Evolutionary conservation across 192 early-diverging fungal species (phyloP).

Genomic region (Helicostylum pulchrum): DNA sequence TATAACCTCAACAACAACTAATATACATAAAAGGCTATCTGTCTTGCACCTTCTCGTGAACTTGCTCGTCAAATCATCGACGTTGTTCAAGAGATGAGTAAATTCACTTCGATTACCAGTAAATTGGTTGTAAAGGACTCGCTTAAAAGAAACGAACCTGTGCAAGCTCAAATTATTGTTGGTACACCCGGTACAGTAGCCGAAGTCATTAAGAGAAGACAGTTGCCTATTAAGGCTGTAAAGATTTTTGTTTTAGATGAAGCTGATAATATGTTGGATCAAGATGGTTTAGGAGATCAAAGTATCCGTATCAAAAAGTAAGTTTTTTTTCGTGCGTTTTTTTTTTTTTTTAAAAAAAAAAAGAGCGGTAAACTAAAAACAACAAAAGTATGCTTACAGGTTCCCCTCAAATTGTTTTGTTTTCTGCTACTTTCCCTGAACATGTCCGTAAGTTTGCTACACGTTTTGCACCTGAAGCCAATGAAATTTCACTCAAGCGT

Average conservation of each 20-base stretch:
- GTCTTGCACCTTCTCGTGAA: conserved; percentile 90
- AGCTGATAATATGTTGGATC: conserved; percentile 97
- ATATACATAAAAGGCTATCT: conserved; percentile 58
- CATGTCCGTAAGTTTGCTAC: conserved; percentile 76
- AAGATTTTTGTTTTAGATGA: conserved; percentile 94
- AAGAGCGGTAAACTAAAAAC: too few relatives aligned
- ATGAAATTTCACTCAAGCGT: conserved; percentile 80
- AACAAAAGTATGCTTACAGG: too few relatives aligned
- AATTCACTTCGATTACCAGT: conserved; percentile 76
- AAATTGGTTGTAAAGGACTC: conserved; percentile 78
- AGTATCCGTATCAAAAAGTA: conserved; percentile 82
- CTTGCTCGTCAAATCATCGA: conserved; percentile 93
- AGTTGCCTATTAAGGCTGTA: conserved; percentile 57
- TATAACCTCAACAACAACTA: background rate
- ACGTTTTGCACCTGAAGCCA: conserved; percentile 84
- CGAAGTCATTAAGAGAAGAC: conserved; percentile 66
- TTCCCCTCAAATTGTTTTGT: conserved; percentile 83
- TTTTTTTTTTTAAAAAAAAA: background rate
- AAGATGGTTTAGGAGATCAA: conserved; percentile 82
- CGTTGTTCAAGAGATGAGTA: conserved; percentile 87
- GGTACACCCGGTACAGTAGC: conserved; percentile 93
- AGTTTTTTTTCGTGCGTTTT: background rate
- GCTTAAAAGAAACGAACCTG: conserved; percentile 48
- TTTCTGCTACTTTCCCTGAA: conserved; percentile 93
- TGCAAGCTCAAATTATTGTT: conserved; percentile 81